Evolutionary conservation across 1,284 basidiomycete genomes (phyloP), one percentile per base, ranked within the genome.

Genomic region (Ganoderma boninense): DNA sequence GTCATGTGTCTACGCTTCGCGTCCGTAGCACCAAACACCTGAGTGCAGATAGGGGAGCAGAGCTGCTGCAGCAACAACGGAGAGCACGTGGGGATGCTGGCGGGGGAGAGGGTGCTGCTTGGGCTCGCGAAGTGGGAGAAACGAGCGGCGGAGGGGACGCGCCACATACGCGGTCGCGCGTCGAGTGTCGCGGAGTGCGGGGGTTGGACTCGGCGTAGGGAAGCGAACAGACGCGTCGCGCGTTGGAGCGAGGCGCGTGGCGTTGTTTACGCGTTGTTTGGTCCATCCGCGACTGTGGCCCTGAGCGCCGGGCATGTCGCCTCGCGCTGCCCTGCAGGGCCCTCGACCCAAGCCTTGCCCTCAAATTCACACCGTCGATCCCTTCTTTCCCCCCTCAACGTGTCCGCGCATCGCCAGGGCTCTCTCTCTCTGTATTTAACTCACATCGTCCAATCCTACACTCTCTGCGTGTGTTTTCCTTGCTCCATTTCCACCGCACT

Each of bases 251-350:
- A 35, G 62, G 57, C 72, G 69, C 73, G 70, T 60, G 57, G 44
- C 40, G 65, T 68, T 74, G 71, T 74, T 70, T 43, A 74, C 73
- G 73, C 73, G 73, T 74, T 74, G 54, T 74, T 74, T 74, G 73
- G 69, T 23, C 49, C 49, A 23, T n/a, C 65, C 44, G 62, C 61
- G 64, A 32, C 38, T 60, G 38, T n/a, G 62, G 49, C 38, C 63
- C 43, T 57, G 68, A 29, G 38, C 57, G 43, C 66, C 35, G 26
- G 59, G 49, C 49, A 46, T 40, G 64, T 40, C 14, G 67, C 71
- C 70, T 72, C 67, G 69, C 67, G 71, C 43, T 35, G 62, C 42
- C 57, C 32, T 40, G 43, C 54, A 32, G 56, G 38, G 57, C 23
- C 49, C 11, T 54, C 66, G n/a, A 32, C 32, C 56, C 43, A 20